phyloP scores from a whole-genome alignment of 441 rosid genomes.

The Daphne laureola region DNA sequence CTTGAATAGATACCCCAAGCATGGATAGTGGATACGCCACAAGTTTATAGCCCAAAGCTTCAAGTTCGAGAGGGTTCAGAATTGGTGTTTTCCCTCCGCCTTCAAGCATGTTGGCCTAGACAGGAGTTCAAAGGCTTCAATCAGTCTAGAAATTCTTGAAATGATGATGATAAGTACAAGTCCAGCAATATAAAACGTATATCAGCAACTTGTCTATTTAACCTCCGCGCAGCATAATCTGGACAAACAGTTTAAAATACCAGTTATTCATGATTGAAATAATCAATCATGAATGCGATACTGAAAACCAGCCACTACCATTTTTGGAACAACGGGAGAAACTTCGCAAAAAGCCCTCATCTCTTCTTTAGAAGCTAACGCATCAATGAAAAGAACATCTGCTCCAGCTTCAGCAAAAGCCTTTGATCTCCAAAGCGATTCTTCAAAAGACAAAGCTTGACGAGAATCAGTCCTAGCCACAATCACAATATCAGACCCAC shows the following conservation, averaged over 20 bases:
- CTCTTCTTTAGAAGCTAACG: conserved; percentile 81
- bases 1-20: conserved; percentile 79
- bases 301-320: conserved; percentile 35
- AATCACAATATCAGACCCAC: conserved; percentile 72
- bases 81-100: conserved; percentile 87
- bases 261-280: not conserved
- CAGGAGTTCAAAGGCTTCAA: conserved; percentile 11
- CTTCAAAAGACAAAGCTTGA: conserved; percentile 75
- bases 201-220: no score
- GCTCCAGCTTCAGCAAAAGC: conserved; percentile 95
- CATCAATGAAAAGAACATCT: conserved; percentile 75
- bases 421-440: conserved; percentile 73
- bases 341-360: conserved; percentile 82
- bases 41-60: conserved; percentile 76
- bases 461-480: conserved; percentile 80
- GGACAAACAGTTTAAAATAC: not conserved
- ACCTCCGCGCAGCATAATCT: not conserved
- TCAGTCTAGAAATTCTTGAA: conserved; percentile 6
- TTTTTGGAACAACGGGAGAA: conserved; percentile 66
- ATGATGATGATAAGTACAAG: not conserved
- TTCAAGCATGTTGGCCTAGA: conserved; percentile 88
- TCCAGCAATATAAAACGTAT: not conserved
- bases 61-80: conserved; percentile 67
- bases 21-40: conserved; percentile 80
- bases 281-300: conserved; percentile 10